Conservation (phyloP, 2,329 filamentous ascomycete genomes). For the Colletotrichum australisinense region DNA sequence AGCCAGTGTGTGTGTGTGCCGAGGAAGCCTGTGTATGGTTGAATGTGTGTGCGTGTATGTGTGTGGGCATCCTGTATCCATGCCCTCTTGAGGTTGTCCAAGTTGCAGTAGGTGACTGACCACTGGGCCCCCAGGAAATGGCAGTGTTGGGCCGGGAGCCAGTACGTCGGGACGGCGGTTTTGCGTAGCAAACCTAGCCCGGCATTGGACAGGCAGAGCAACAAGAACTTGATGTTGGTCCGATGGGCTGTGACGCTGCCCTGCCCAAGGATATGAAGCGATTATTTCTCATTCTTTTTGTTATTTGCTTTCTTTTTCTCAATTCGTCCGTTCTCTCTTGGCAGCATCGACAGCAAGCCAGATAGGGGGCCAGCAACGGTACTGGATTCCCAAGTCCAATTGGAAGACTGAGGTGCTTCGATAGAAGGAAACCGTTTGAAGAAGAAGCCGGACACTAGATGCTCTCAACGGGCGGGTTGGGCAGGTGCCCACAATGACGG, state of each 20-base stretch:
- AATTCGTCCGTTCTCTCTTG: slow-evolving; percentile 21
- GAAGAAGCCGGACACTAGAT: background rate
- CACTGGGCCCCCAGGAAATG: slow-evolving; percentile 17
- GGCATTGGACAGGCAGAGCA: slow-evolving; percentile 24
- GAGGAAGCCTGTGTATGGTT: background rate
- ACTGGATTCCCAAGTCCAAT: slow-evolving; percentile 1
- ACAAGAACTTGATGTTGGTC: slow-evolving; percentile 23
- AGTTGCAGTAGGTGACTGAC: slow-evolving; percentile 9
- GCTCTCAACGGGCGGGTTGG: slow-evolving; percentile 10
- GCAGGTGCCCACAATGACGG: background rate
- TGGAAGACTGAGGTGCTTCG: background rate
- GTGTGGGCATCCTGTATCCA: background rate
- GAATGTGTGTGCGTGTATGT: background rate
- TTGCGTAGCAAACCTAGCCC: slow-evolving; percentile 31
- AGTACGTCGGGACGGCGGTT: slow-evolving; percentile 32
- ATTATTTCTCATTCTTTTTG: background rate
- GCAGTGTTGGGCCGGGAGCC: slow-evolving; percentile 31
- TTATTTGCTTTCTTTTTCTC: background rate
- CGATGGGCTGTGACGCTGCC: slow-evolving; percentile 2
- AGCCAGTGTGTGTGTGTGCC: background rate
- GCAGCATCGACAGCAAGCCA: slow-evolving; percentile 12
- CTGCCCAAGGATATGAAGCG: background rate
- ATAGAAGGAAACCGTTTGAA: background rate
- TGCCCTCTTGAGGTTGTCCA: background rate
- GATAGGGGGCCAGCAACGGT: slow-evolving; percentile 16